phyloP scores from a whole-genome alignment of 768 basidiomycete species.

The Boletus insuetus region DNA sequence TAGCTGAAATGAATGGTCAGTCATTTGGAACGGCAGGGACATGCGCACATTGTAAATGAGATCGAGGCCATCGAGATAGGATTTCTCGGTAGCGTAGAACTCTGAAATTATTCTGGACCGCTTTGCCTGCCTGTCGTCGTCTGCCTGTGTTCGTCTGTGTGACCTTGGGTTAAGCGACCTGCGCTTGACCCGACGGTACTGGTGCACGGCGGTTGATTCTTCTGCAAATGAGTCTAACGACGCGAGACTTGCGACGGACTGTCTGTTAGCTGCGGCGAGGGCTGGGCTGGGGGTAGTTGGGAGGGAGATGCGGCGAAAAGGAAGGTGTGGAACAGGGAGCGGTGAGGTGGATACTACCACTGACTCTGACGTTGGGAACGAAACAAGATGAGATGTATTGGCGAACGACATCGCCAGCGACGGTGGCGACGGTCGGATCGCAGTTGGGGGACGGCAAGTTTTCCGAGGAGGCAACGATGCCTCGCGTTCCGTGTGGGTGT shows the following conservation, averaged over 20 bases:
- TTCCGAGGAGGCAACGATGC: background rate
- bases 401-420: slow-evolving; percentile 20
- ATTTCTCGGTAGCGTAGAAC: slow-evolving; percentile 77
- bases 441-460: background rate
- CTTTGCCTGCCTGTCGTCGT: slow-evolving; percentile 53
- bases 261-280: slow-evolving; percentile 38
- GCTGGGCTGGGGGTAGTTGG: slow-evolving; percentile 49
- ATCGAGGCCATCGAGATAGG: slow-evolving; percentile 80
- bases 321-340: slow-evolving; percentile 47
- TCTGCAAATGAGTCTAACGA: slow-evolving; percentile 75
- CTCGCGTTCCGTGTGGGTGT: background rate
- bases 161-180: slow-evolving; percentile 32
- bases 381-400: slow-evolving; percentile 19
- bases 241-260: slow-evolving; percentile 66
- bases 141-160: slow-evolving; percentile 37
- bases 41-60: slow-evolving; percentile 71
- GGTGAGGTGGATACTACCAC: slow-evolving; percentile 17
- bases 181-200: slow-evolving; percentile 35
- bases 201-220: slow-evolving; percentile 27
- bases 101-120: slow-evolving; percentile 72
- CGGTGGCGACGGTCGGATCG: slow-evolving; percentile 9
- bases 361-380: slow-evolving; percentile 33
- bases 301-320: slow-evolving; percentile 63
- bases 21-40: background rate
- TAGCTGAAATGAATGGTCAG: slow-evolving; percentile 27